Evolutionary conservation across 75 land plant species (phyloP), one percentile per base, ranked within the genome.

Genomic region (Sequoiadendron giganteum): DNA sequence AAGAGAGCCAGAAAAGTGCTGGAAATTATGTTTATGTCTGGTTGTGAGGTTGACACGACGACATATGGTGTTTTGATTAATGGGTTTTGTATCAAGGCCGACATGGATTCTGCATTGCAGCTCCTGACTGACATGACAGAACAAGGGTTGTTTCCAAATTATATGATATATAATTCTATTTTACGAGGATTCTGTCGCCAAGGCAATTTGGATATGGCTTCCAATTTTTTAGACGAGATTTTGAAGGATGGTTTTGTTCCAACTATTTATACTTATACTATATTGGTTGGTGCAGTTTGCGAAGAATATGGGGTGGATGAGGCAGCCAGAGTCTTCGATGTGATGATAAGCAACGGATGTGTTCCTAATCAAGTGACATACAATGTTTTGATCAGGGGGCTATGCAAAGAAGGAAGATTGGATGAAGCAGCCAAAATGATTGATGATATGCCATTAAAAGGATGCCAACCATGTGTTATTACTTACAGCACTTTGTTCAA

Each of bases 301-400:
- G 91, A 90, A 77, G 91, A 90, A 5, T 85, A 89, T 81, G 93
- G 94, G 1, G 92, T 93, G 47, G 91, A 52, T 19, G 88, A 93
- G 84, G 96, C 93, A 2, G 88, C 85, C 90, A 93, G 89, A 86
- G 86, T 95, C 45, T 87, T 95, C 38, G 91, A 94, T 84, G 95
- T 90, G 85, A 94, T 95, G 96, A 83, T 86, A 77, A 85, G 9
- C 4, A 91, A 70, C 88, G 96, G 96, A 1, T 93, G 93, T 87
- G 79, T 90, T n/a, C 95, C 95, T 25, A 93, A 94, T 89, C 86
- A 90, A 1, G 92, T 92, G 15, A 94, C 95, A 43, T 94, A 91
- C 86, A 95, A 91, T 84, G 90, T 91, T 61, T 86, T 95, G 14
- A 89, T 95, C 30, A 93, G 91, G 81, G 94, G 94, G 54, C 87